Evolutionary conservation across 1,284 basidiomycete genomes (phyloP), one percentile per base, ranked within the genome.

Genomic region (Trichosporon inkin): DNA sequence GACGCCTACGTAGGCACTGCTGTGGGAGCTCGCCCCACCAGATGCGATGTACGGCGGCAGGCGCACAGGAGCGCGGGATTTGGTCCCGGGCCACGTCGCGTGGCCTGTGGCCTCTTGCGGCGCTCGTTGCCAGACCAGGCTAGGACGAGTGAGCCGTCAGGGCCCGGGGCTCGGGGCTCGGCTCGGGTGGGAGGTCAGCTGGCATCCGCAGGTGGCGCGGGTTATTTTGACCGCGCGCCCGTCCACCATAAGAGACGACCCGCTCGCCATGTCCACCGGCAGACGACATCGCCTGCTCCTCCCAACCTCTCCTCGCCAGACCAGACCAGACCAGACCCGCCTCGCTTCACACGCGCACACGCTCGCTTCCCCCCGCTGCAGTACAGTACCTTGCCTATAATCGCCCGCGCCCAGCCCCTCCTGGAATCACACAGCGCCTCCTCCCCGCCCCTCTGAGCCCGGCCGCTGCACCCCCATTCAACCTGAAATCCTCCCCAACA

Each of bases 311-410:
- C 34, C 40, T 32, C 28, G 32, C 65, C 68, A 53, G n/a, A 53
- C 49, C 13, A 60, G 66, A 57, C 55, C 59, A 57, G 20, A 58
- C 58, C 37, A 61, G 35, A 35, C 59, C 39, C 40, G 64, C 57
- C 53, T 17, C 4, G 6, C 39, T 32, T 32, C 28, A 32, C 28
- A 32, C 28, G 4, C 28, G 28, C 28, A 5, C 28, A 32, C 28
- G 8, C 28, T 32, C 28, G 28, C 28, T 32, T 4, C 28, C 28
- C 28, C 28, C 28, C 28, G 8, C 8, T 8, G n/a, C n/a, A n/a
- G n/a, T n/a, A n/a, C n/a, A n/a, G n/a, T 32, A 32, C 28, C 28
- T 8, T 8, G 28, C 28, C 28, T 32, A 32, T 32, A 32, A 32
- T 32, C 28, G 28, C 4, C 28, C 36, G 13, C 4, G 13, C 36